Percentiles rank a stretch among this genome's conserved stretches.
These are phyloP conservation scores for Leptodermis oblonga DNA, from an alignment of 257 asterid species.

Conservation along the genomic window DNA sequence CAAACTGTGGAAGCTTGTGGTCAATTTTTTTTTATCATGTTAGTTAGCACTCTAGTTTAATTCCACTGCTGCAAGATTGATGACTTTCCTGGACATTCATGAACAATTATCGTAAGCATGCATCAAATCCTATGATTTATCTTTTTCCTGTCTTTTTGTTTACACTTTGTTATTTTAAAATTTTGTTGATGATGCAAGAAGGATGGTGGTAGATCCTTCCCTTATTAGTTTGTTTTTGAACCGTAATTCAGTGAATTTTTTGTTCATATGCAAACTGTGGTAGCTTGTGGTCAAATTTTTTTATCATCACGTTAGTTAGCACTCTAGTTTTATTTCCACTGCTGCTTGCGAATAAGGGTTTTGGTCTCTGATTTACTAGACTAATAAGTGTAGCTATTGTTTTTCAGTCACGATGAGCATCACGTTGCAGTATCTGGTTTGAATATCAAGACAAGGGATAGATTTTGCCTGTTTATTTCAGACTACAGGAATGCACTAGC, in stretches of 20 bases:
- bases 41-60: background rate
- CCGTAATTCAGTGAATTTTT: background rate
- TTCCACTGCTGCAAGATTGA: slow-evolving; percentile 47
- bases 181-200: background rate
- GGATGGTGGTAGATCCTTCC: background rate
- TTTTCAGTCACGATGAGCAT: slow-evolving; percentile 72
- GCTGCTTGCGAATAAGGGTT: no score
- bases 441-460: slow-evolving; percentile 67
- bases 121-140: slow-evolving; percentile 3
- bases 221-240: background rate
- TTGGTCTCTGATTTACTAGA: background rate
- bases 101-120: slow-evolving; percentile 56
- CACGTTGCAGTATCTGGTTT: slow-evolving; percentile 68
- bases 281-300: no score
- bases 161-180: background rate
- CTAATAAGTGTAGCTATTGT: slow-evolving; percentile 4
- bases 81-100: slow-evolving; percentile 71
- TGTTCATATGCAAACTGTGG: background rate
- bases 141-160: background rate
- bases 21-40: background rate
- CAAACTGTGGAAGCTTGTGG: background rate
- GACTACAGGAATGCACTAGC: slow-evolving; percentile 48
- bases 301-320: background rate
- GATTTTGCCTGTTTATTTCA: slow-evolving; percentile 53
- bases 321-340: background rate